These are phyloP conservation scores for Aspergillus phoenicis DNA, from an alignment of 2,329 filamentous ascomycete genomes.

Conservation along the genomic window DNA sequence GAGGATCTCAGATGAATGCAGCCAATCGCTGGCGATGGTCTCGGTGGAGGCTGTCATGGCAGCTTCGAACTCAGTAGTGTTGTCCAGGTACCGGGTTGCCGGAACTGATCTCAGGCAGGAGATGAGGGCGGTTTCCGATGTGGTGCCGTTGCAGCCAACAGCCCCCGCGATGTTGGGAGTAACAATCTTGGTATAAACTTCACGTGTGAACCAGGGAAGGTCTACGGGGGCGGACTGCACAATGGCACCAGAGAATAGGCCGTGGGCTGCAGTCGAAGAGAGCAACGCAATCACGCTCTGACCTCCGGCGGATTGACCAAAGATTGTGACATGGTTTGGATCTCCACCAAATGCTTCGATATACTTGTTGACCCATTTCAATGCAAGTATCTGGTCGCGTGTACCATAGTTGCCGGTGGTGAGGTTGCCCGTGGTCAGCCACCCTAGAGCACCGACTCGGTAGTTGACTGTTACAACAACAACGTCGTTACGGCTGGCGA, in stretches of 20 bases:
- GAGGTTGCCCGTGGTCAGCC: conserved; percentile 39
- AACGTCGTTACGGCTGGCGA: conserved; percentile 41
- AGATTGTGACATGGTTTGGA: conserved; percentile 36
- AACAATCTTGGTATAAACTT: conserved; percentile 26
- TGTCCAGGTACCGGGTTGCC: conserved; percentile 24
- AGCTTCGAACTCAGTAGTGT: conserved; percentile 21
- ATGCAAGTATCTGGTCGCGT: conserved; percentile 36
- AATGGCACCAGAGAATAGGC: conserved; percentile 32
- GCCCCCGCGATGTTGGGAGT: conserved; percentile 24
- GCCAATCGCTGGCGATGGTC: conserved; percentile 17
- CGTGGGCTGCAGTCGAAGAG: conserved; percentile 28
- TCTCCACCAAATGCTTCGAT: conserved; percentile 34
- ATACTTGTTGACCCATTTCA: conserved; percentile 32
- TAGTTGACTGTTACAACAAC: conserved; percentile 42
- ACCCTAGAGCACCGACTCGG: conserved; percentile 36
- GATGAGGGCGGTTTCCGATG: conserved; percentile 16
- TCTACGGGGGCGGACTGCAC: conserved; percentile 31
- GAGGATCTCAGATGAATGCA: conserved; percentile 22
- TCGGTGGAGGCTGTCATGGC: conserved; percentile 14
- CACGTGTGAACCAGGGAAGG: conserved; percentile 31
- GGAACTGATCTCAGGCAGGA: conserved; percentile 29
- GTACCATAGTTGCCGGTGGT: conserved; percentile 36
- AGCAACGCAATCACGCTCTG: conserved; percentile 52
- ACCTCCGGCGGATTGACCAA: conserved; percentile 45
- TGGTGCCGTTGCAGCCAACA: conserved; percentile 26